Evolutionary conservation across 495 filamentous ascomycete species (phyloP).

Genomic region (Aspergillus cristatus): DNA sequence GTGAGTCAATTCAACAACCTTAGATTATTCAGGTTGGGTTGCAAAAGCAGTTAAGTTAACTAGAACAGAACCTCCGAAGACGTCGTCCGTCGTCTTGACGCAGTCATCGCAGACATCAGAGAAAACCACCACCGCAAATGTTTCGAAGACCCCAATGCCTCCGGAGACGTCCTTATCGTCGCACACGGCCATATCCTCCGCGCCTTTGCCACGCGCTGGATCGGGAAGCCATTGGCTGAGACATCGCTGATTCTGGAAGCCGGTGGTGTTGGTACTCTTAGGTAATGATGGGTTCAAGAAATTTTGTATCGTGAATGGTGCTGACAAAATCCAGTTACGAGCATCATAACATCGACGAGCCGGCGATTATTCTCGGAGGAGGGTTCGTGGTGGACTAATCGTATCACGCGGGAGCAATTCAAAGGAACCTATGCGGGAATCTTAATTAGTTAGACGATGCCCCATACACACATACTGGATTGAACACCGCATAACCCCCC

Average conservation of each 20-base stretch:
- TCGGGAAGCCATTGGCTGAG: constrained; percentile 51
- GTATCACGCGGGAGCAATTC: too few relatives aligned
- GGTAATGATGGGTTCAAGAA: constrained; percentile 27
- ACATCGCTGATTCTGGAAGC: constrained; percentile 55
- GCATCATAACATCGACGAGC: constrained; percentile 57
- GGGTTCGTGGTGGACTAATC: constrained; percentile 37
- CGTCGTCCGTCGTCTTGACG: constrained; percentile 59
- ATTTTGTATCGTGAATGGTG: not conserved
- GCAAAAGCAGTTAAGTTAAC: not conserved
- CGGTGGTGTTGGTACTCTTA: constrained; percentile 77
- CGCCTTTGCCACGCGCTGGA: constrained; percentile 87
- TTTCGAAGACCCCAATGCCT: constrained; percentile 33
- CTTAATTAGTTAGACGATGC: too few relatives aligned
- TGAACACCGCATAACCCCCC: too few relatives aligned
- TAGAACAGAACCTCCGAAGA: constrained; percentile 50
- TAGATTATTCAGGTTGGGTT: too few relatives aligned
- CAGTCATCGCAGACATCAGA: constrained; percentile 65
- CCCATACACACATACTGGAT: too few relatives aligned
- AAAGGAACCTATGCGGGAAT: too few relatives aligned
- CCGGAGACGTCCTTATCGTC: constrained; percentile 58
- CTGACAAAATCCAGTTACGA: constrained; percentile 44
- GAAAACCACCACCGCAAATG: constrained; percentile 40
- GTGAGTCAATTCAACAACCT: too few relatives aligned
- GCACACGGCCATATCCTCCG: constrained; percentile 84
- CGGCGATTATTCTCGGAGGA: constrained; percentile 55